These are phyloP conservation scores for Ophioceras dolichostomum DNA, from an alignment of 2,329 filamentous ascomycete genomes.

Conservation along the genomic window DNA sequence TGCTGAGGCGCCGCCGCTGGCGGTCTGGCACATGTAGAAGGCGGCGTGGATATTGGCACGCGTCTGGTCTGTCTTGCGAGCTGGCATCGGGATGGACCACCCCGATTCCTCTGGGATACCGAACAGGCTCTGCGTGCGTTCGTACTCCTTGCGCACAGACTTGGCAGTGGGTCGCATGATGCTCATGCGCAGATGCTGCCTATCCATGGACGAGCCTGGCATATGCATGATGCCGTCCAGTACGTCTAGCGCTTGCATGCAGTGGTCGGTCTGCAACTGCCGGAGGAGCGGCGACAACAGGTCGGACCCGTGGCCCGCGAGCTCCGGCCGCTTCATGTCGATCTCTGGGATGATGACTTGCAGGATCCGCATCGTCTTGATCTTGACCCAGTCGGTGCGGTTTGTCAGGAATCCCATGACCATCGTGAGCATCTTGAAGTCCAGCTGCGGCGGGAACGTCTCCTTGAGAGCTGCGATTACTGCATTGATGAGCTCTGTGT, in stretches of 20 bases:
- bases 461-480: conserved; percentile 63
- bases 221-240: conserved; percentile 93
- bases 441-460: conserved; percentile 68
- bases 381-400: conserved; percentile 75
- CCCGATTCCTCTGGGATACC: conserved; percentile 92
- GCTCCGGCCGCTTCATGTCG: conserved; percentile 84
- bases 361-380: conserved; percentile 85
- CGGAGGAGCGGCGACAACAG: conserved; percentile 86
- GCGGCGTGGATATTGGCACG: conserved; percentile 89
- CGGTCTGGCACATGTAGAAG: conserved; percentile 82
- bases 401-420: conserved; percentile 88
- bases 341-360: conserved; percentile 77
- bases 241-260: conserved; percentile 82
- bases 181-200: conserved; percentile 92
- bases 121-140: conserved; percentile 85
- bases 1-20: conserved; percentile 45
- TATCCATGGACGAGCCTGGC: conserved; percentile 83
- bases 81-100: conserved; percentile 91
- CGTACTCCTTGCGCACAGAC: conserved; percentile 84
- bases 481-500: conserved; percentile 54
- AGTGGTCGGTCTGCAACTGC: conserved; percentile 84
- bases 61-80: conserved; percentile 76
- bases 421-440: conserved; percentile 79
- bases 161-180: conserved; percentile 86
- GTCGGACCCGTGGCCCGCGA: conserved; percentile 84